phyloP scores from a whole-genome alignment of 129 eudicot genomes.

The Lactuca saligna region DNA sequence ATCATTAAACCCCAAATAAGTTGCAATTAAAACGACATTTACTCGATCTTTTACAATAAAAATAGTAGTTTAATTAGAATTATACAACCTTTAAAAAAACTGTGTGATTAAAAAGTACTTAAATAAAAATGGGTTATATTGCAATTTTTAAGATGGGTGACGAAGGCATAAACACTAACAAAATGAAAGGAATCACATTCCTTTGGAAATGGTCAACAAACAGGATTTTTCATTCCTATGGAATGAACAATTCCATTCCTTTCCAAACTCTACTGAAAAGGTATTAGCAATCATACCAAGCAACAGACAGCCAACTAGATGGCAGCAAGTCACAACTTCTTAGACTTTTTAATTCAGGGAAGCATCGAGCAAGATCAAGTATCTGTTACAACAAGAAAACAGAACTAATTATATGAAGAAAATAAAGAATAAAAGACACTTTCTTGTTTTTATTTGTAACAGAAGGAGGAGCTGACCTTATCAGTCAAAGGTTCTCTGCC shows the following conservation, averaged over 20 bases:
- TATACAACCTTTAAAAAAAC: too few species aligned
- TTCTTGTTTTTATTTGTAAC: neutral
- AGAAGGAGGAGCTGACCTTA: constrained; percentile 34
- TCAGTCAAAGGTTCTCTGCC: constrained; percentile 73
- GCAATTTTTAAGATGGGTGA: too few species aligned
- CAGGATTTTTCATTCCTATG: neutral
- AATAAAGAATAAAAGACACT: neutral
- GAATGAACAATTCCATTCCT: neutral
- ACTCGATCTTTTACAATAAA: too few species aligned
- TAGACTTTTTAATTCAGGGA: constrained; percentile 62
- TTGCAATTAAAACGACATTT: too few species aligned
- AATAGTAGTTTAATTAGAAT: too few species aligned
- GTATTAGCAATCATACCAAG: constrained; percentile 53
- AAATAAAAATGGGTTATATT: too few species aligned
- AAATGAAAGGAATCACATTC: too few species aligned
- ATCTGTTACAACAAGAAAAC: constrained; percentile 44
- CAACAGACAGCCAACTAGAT: constrained; percentile 83
- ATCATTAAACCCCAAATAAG: too few species aligned
- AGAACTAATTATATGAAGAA: neutral
- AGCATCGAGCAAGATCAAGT: constrained; percentile 56
- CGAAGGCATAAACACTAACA: too few species aligned
- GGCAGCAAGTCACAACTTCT: constrained; percentile 74
- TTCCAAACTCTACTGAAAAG: neutral
- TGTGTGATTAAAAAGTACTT: too few species aligned
- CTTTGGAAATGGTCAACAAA: too few species aligned